phyloP scores from a whole-genome alignment of 148 eudicot genomes.

The Camellia japonica region DNA sequence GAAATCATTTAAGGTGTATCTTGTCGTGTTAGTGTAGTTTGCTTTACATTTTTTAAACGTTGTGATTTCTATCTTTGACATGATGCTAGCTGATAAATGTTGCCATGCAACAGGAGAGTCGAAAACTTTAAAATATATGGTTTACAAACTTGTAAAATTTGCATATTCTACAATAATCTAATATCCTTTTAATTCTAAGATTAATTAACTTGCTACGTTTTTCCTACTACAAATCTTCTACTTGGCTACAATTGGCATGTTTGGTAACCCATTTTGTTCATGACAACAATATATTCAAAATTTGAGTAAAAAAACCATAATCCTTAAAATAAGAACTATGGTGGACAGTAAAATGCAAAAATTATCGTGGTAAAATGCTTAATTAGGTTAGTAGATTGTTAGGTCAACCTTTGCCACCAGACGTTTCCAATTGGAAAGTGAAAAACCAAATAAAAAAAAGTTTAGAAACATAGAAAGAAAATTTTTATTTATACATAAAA shows the following conservation, averaged over 20 bases:
- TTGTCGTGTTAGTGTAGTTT: no score
- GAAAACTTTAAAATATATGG: no score
- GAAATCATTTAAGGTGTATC: no score
- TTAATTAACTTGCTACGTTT: constrained; percentile 5
- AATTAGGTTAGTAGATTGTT: neutral
- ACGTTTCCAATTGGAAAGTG: neutral
- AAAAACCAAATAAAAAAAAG: neutral
- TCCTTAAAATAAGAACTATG: neutral
- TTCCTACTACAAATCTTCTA: neutral
- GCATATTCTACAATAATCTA: neutral
- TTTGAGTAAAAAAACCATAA: neutral
- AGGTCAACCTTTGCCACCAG: neutral
- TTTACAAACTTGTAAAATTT: neutral
- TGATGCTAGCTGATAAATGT: no score
- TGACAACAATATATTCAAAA: neutral
- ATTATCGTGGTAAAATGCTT: neutral
- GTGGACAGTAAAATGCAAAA: neutral
- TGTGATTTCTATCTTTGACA: no score
- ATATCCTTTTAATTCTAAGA: neutral
- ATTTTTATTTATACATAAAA: no score
- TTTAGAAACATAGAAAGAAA: no score
- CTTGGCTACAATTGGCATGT: neutral
- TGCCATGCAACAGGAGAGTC: no score
- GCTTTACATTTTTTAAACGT: no score
- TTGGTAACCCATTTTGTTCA: neutral